Conservation (phyloP, 805 yeast species). For the Yarrowia hollandica region DNA sequence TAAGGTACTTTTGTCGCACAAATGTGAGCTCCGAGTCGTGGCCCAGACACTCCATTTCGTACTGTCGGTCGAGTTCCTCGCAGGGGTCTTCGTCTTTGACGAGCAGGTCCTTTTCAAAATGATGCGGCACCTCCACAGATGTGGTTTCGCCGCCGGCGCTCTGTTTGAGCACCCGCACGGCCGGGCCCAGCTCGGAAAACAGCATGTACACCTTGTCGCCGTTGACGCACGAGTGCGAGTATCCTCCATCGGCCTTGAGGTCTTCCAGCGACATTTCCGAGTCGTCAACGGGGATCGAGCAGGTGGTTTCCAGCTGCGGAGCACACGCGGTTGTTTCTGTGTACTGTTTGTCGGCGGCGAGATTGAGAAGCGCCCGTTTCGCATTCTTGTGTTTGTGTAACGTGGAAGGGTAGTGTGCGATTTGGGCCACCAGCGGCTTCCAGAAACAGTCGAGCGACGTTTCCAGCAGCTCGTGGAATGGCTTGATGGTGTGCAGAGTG, state of each 20-base stretch:
- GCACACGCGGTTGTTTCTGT: not conserved
- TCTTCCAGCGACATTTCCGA: not conserved
- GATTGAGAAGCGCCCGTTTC: not conserved
- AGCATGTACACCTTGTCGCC: conserved; percentile 23
- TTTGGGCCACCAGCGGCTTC: not conserved
- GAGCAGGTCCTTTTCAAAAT: conserved; percentile 7
- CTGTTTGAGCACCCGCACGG: conserved; percentile 1
- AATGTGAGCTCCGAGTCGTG: conserved; percentile 15
- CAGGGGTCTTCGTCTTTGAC: conserved; percentile 12
- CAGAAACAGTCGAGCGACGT: not conserved
- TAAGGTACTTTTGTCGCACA: conserved; percentile 12
- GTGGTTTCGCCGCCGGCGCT: not conserved
- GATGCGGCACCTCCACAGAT: conserved; percentile 11
- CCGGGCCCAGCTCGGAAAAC: conserved; percentile 10
- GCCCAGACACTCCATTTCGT: conserved; percentile 23
- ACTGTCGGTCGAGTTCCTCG: conserved; percentile 17
- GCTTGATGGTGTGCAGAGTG: not conserved
- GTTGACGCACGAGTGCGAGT: conserved; percentile 16
- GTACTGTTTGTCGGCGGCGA: not conserved
- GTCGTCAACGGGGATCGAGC: not conserved
- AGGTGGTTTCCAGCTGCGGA: not conserved
- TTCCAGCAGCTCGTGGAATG: conserved; percentile 7
- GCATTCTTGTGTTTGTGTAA: not conserved
- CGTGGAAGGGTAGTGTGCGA: not conserved
- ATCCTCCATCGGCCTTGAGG: conserved; percentile 14